Conservation (phyloP, 306 rosid species). For the Quercus aquifolioides region DNA sequence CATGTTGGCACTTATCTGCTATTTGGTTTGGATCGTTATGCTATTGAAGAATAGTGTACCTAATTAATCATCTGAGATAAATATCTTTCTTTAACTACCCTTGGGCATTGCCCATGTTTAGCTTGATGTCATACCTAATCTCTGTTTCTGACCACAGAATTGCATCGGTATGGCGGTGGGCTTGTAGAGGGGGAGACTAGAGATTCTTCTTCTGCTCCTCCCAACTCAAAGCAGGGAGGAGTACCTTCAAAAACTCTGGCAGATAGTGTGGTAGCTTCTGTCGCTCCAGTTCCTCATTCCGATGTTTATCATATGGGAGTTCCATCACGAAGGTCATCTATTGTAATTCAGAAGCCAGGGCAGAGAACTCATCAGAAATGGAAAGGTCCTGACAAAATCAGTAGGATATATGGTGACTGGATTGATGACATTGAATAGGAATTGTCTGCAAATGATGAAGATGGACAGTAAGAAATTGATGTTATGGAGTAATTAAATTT, state of each 20-base stretch:
- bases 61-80: slow-evolving; percentile 1
- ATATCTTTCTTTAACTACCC: not conserved
- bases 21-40: not conserved
- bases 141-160: slow-evolving; percentile 43
- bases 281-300: slow-evolving; percentile 60
- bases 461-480: slow-evolving; percentile 17
- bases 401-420: slow-evolving; percentile 98
- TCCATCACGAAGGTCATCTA: slow-evolving; percentile 74
- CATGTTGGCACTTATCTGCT: not conserved
- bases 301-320: slow-evolving; percentile 75
- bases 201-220: slow-evolving; percentile 51
- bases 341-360: slow-evolving; percentile 72
- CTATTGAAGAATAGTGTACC: not conserved
- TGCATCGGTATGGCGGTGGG: slow-evolving; percentile 88
- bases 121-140: not conserved
- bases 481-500: slow-evolving; percentile 17
- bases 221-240: slow-evolving; percentile 69
- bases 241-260: slow-evolving; percentile 46
- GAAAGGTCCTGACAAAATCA: slow-evolving; percentile 98
- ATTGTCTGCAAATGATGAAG: slow-evolving; percentile 15
- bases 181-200: slow-evolving; percentile 74
- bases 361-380: slow-evolving; percentile 91
- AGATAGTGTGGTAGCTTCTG: slow-evolving; percentile 61
- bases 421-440: slow-evolving; percentile 80
- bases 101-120: not conserved